Evolutionary conservation across 2,329 filamentous ascomycete species (phyloP).

Genomic region (Fusarium miscanthi): DNA sequence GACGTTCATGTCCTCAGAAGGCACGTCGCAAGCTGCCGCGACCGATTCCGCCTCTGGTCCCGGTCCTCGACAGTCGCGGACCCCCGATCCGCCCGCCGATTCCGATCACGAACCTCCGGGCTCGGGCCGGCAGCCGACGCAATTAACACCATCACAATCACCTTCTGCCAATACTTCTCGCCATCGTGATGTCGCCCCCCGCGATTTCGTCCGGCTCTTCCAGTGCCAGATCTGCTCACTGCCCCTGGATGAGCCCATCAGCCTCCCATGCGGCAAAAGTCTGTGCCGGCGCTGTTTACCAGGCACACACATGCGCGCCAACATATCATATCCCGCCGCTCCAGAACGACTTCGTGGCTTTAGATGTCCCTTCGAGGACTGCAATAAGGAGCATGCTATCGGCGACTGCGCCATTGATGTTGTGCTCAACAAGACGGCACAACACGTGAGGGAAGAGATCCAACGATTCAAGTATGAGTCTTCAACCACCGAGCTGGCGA

Average conservation of each 20-base stretch:
- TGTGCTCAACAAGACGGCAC: constrained; percentile 76
- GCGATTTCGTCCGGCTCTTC: constrained; percentile 70
- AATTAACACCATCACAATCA: constrained; percentile 15
- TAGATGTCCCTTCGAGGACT: constrained; percentile 76
- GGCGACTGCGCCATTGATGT: constrained; percentile 84
- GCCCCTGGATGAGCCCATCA: constrained; percentile 75
- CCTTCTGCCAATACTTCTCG: neutral
- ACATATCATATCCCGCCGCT: constrained; percentile 81
- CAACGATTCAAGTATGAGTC: constrained; percentile 51
- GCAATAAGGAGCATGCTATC: constrained; percentile 76
- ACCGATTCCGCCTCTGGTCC: constrained; percentile 28
- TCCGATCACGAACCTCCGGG: constrained; percentile 14
- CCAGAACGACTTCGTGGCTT: constrained; percentile 76
- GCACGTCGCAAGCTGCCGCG: constrained; percentile 21
- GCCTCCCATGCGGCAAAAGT: constrained; percentile 83
- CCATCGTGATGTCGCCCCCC: constrained; percentile 39
- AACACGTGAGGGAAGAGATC: constrained; percentile 67
- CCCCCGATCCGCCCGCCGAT: constrained; percentile 9
- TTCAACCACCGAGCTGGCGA: constrained; percentile 45
- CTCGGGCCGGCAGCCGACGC: constrained; percentile 13
- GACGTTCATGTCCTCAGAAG: constrained; percentile 39
- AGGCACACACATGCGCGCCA: constrained; percentile 68
- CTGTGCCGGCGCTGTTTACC: constrained; percentile 83
- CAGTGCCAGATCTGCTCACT: constrained; percentile 81
- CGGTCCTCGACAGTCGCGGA: constrained; percentile 10